A percentile compares a stretch with the other conserved stretches of the same genome.
These are phyloP conservation scores for Piedraia hortae DNA, from an alignment of 2,329 filamentous ascomycete species.

Conservation along the genomic window DNA sequence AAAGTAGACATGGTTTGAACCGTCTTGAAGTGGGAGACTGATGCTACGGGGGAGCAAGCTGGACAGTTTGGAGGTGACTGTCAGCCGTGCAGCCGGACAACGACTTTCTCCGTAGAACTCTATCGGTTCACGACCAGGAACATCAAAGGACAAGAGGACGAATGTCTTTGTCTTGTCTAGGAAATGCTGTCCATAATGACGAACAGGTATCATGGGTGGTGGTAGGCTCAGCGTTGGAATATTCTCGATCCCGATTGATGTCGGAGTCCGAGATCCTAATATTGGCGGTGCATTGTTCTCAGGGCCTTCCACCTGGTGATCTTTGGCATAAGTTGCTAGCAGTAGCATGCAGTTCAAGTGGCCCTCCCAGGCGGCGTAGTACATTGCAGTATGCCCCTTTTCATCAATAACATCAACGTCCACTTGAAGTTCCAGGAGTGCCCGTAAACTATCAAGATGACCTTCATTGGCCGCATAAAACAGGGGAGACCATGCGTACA, in stretches of 20 bases:
- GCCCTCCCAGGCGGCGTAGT: conserved; percentile 96
- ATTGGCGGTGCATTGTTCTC: conserved; percentile 8
- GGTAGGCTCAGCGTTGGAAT: conserved; percentile 82
- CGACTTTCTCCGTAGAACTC: conserved; percentile 94
- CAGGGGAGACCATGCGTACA: conserved; percentile 91
- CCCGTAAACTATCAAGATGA: conserved; percentile 64
- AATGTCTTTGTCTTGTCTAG: conserved; percentile 80
- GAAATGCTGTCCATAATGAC: conserved; percentile 94
- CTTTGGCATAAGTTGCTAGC: conserved; percentile 42
- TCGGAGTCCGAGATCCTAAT: conserved; percentile 27
- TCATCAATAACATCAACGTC: conserved; percentile 64
- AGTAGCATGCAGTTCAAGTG: conserved; percentile 84
- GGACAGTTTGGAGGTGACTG: conserved; percentile 85
- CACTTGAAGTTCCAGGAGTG: conserved; percentile 51
- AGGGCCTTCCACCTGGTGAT: too few species aligned
- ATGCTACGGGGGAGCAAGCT: conserved; percentile 93
- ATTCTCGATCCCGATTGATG: conserved; percentile 26
- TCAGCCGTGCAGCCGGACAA: conserved; percentile 79
- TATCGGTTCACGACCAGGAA: conserved; percentile 43
- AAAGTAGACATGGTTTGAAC: conserved; percentile 78
- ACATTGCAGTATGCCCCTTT: conserved; percentile 81
- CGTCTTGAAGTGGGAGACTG: conserved; percentile 84
- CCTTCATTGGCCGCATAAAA: conserved; percentile 94
- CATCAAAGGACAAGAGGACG: conserved; percentile 72
- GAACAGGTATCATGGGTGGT: conserved; percentile 80